Percentiles rank a stretch among this genome's conserved stretches.
These are phyloP conservation scores for Wickerhamomyces chaumierensis DNA, from an alignment of 805 yeast genomes.

Conservation along the genomic window DNA sequence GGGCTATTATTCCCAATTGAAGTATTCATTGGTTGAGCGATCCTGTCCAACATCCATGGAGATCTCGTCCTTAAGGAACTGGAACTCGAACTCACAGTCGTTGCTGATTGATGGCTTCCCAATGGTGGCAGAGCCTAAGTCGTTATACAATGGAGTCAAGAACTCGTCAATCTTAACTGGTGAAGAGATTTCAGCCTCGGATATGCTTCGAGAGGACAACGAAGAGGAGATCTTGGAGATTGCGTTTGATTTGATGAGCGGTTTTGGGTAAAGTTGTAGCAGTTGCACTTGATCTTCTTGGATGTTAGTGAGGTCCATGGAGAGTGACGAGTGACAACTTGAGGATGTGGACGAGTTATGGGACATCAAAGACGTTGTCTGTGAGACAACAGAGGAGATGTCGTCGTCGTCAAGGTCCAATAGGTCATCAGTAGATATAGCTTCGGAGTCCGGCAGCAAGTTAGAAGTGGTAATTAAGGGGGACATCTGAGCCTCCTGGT, in stretches of 20 bases:
- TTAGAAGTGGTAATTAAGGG: background rate
- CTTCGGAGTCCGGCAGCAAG: background rate
- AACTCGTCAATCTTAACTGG: background rate
- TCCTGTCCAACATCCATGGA: slow-evolving; percentile 1
- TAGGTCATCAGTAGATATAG: background rate
- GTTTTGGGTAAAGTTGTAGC: too few relatives aligned
- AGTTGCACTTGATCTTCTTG: background rate
- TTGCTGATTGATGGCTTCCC: too few relatives aligned
- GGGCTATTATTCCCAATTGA: background rate
- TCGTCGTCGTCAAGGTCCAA: background rate
- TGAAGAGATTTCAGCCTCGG: background rate
- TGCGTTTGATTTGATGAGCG: background rate
- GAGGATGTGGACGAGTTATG: background rate
- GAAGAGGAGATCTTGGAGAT: background rate
- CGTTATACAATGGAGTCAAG: background rate
- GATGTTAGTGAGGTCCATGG: background rate
- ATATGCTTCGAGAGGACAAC: background rate
- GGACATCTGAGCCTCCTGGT: too few relatives aligned
- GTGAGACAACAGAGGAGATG: too few relatives aligned
- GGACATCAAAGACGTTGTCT: background rate
- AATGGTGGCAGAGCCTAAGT: background rate
- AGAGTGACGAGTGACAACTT: background rate
- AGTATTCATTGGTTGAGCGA: slow-evolving; percentile 9
- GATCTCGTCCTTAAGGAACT: slow-evolving; percentile 14
- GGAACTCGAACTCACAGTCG: slow-evolving; percentile 15